phyloP scores from a whole-genome alignment of 2,329 filamentous ascomycete species.

The Botrytis aclada region DNA sequence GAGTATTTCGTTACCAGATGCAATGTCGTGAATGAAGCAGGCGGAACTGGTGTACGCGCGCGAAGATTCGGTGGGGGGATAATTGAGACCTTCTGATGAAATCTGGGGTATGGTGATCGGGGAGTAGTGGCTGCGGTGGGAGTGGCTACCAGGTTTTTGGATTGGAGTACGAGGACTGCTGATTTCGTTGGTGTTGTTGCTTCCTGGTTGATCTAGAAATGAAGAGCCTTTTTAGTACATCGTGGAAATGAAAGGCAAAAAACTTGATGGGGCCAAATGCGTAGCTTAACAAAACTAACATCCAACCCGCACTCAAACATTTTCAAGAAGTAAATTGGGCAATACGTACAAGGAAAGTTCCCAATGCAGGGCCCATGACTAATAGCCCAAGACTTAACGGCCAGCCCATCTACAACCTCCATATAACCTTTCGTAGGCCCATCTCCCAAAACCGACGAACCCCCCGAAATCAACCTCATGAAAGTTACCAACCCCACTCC shows the following conservation, averaged over 20 bases:
- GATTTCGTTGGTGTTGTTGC: neutral
- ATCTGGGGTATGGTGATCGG: neutral
- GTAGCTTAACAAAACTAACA: neutral
- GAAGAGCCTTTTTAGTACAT: neutral
- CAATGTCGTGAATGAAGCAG: slow-evolving; percentile 82
- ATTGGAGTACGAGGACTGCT: too few species aligned
- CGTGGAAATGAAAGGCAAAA: neutral
- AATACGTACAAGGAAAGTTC: slow-evolving; percentile 53
- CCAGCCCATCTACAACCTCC: slow-evolving; percentile 82
- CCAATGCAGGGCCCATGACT: slow-evolving; percentile 89
- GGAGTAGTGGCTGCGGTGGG: neutral
- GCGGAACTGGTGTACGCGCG: slow-evolving; percentile 86
- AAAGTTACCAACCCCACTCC: slow-evolving; percentile 92
- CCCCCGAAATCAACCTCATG: slow-evolving; percentile 81
- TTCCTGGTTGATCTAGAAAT: neutral
- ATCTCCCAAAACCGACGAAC: slow-evolving; percentile 77
- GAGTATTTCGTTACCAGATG: slow-evolving; percentile 72
- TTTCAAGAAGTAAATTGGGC: slow-evolving; percentile 44
- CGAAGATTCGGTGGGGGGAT: neutral
- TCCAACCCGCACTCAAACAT: too few species aligned
- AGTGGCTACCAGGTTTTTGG: neutral
- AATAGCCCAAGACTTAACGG: slow-evolving; percentile 82
- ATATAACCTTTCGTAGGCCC: slow-evolving; percentile 80
- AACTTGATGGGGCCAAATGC: neutral
- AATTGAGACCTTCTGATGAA: neutral